Evolutionary conservation across 768 basidiomycete genomes (phyloP), one percentile per base, ranked within the genome.

Genomic region (Fomitopsis serialis): DNA sequence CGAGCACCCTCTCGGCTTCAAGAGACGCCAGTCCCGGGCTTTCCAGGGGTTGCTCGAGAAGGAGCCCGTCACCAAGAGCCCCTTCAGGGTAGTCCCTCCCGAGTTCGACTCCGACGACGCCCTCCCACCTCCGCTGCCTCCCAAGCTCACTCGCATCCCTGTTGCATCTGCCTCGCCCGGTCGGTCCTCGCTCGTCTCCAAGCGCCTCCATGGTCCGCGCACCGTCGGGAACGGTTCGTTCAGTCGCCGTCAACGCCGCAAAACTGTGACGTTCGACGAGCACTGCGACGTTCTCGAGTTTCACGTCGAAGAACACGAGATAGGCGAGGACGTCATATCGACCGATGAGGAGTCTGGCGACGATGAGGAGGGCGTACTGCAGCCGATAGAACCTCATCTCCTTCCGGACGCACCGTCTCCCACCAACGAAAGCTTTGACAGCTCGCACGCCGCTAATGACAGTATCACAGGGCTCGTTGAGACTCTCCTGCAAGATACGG

Each of bases 221-320:
- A 70, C 79, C 3, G 81, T 75, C 50, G 76, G 62, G 0, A 45
- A 48, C 29, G 57, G 51, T 23, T 46, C 35, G 19, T 21, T 58
- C 22, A 40, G 29, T 6, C 76, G 81, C 21, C 78, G 80, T 60
- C 76, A 81, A 13, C 53, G 60, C 19, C 68, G 87, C 56, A 92
- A 91, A 66, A 91, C 81, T 0, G 92, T 94, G 24, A 87, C 81
- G 1, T 94, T 88, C 54, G 78, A 85, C 64, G 85, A 89, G 57
- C 77, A 81, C 11, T 89, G 87, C 58, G 90, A 93, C 56, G 89
- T 94, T 11, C 68, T 92, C 27, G 89, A 92, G 63, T 91, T 89
- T 63, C 85, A 89, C 53, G 71, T 77, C 19, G 86, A 80, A 12
- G 78, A 87, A 48, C 74, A 73, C 37, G 58, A 57, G 21, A 5